Base-by-base conservation (phyloP, 345 rosid species). In the Bretschneidera sinensis region DNA sequence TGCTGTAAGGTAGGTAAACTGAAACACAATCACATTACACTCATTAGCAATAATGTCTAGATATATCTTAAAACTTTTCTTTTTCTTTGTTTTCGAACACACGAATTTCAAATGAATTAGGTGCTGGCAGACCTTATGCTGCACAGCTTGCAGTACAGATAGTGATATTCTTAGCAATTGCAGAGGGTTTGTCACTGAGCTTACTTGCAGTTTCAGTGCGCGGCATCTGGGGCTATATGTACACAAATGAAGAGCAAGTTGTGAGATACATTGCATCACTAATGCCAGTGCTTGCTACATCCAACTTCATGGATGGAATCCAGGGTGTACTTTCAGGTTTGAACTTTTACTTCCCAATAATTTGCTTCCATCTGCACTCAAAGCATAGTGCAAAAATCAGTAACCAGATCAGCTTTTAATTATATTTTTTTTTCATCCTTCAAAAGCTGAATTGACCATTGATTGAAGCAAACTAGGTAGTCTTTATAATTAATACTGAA, bases 231-330 rank as follows among this genome's bases (percentile, higher is more conserved):
- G 71, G 78, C 13, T 61, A 7, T 18, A 8, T 67, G 35, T 78
- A 64, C 66, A 60, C 76, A 15, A 67, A 58, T 16, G 64, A 78
- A 3, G 55, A 17, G 31, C 51, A 67, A 50, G 54, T 74, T 22
- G 48, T 58, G 4, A 55, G 19, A 18, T 74, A 71, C n/a, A 9
- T 78, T 33, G 78, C 69, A 0, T 53, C 66, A 4, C 11, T 64
- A 51, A 74, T 71, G 54, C 76, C 76, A 7, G 58, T 78, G 33
- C 73, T 78, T 15, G 78, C 73, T 4, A 16, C 52, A 23, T 78
- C 78, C 68, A 74, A 74, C 60, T 78, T 78, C 61, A 70, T 78
- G 71, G 81, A 78, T 50, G 81, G 76, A 60, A 69, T 78, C 17
- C 78, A 78, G 66, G 71, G 57, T 17, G 74, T 71, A 2, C 63